These are phyloP conservation scores for Penicillium sp. DNA, from an alignment of 2,329 filamentous ascomycete species.

Conservation along the genomic window DNA sequence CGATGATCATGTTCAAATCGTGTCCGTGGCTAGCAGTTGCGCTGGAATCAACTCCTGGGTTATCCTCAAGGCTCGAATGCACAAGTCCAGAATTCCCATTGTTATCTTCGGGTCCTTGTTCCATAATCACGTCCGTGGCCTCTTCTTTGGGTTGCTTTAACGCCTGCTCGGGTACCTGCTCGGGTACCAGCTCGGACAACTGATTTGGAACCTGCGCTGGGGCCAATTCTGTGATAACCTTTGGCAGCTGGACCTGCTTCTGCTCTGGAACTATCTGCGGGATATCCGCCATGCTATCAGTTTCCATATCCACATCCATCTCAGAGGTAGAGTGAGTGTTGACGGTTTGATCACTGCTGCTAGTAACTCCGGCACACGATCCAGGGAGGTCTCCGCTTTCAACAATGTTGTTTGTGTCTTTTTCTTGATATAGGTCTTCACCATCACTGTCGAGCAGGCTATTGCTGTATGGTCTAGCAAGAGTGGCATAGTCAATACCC, in stretches of 20 bases:
- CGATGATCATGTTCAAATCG: background rate
- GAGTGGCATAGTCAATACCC: background rate
- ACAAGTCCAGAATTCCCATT: too few relatives aligned
- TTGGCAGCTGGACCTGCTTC: background rate
- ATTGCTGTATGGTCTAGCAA: background rate
- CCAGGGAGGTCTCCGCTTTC: background rate
- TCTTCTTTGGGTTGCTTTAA: too few relatives aligned
- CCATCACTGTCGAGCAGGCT: background rate
- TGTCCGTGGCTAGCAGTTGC: background rate
- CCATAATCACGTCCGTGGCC: background rate
- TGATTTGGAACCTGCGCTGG: background rate
- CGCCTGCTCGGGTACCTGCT: too few relatives aligned
- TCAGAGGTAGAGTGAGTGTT: background rate
- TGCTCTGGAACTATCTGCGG: background rate
- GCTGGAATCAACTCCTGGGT: background rate
- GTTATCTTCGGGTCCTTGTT: background rate
- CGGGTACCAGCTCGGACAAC: too few relatives aligned
- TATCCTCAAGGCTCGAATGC: background rate
- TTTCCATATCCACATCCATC: background rate
- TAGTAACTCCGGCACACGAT: background rate
- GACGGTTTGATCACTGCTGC: background rate
- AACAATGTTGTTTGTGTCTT: background rate
- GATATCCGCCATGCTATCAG: background rate
- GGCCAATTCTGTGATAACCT: too few relatives aligned
- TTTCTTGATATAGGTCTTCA: background rate